Percentiles rank a stretch among this genome's conserved stretches.
Conservation (phyloP, 2,329 filamentous ascomycete species). For the Albifimbria verrucaria region DNA sequence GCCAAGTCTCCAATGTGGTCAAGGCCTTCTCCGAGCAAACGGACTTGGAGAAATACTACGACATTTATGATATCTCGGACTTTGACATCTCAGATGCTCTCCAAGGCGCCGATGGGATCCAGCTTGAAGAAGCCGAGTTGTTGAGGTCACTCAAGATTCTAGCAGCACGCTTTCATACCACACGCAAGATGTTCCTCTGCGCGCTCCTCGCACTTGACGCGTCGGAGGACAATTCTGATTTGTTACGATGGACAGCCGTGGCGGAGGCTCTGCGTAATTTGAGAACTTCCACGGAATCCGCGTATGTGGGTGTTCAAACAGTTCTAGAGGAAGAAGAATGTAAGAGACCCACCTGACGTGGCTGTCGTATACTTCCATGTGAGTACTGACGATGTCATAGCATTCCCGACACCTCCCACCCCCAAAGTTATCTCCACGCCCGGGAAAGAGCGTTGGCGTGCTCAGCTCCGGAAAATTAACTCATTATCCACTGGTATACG, state of each 20-base stretch:
- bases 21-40: constrained; percentile 73
- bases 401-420: constrained; percentile 51
- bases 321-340: constrained; percentile 79
- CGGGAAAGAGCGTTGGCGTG: constrained; percentile 77
- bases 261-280: constrained; percentile 70
- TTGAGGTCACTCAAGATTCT: constrained; percentile 77
- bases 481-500: constrained; percentile 87
- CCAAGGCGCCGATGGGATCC: constrained; percentile 59
- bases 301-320: constrained; percentile 62
- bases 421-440: constrained; percentile 64
- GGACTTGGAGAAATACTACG: constrained; percentile 88
- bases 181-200: constrained; percentile 83
- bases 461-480: constrained; percentile 83
- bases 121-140: constrained; percentile 75
- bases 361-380: constrained; percentile 3
- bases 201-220: constrained; percentile 85
- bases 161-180: constrained; percentile 74
- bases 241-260: constrained; percentile 73
- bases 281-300: constrained; percentile 56
- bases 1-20: constrained; percentile 65
- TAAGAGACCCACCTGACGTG: constrained; percentile 37
- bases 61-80: constrained; percentile 78
- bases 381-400: constrained; percentile 26
- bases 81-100: constrained; percentile 71
- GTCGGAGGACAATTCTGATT: constrained; percentile 72